Evolutionary conservation across 352 stramenopile genomes (phyloP).

Genomic region (Globisporangium carolinianum): DNA sequence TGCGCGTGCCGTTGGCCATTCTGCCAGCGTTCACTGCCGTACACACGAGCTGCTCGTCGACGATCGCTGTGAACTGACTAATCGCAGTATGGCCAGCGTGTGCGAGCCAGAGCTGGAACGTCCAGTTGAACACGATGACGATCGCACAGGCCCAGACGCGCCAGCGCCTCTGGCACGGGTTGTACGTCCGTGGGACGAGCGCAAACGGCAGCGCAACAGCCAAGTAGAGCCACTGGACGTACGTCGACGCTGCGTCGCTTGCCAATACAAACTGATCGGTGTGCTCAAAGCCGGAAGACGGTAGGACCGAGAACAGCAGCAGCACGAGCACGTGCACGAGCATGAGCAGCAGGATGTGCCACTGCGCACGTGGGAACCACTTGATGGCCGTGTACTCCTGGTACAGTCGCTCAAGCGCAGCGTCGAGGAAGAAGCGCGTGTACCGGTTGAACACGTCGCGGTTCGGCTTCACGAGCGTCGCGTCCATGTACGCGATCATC

Average conservation of each 20-base stretch:
- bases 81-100: conserved; percentile 46
- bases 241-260: conserved; percentile 29
- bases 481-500: conserved; percentile 70
- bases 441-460: conserved; percentile 72
- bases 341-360: conserved; percentile 70
- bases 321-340: conserved; percentile 60
- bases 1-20: neutral
- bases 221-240: conserved; percentile 70
- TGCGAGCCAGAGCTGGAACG: conserved; percentile 72
- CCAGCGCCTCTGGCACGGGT: conserved; percentile 73
- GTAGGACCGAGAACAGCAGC: conserved; percentile 54
- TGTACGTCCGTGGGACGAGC: conserved; percentile 46
- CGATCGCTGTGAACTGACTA: conserved; percentile 29
- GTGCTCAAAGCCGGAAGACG: conserved; percentile 44
- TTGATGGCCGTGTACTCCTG: conserved; percentile 82
- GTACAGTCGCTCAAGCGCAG: conserved; percentile 67
- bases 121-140: conserved; percentile 70
- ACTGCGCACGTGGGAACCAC: conserved; percentile 73
- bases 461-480: conserved; percentile 65
- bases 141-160: conserved; percentile 67
- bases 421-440: conserved; percentile 74
- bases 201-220: conserved; percentile 67
- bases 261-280: conserved; percentile 71
- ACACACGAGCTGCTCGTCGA: conserved; percentile 37
- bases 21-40: conserved; percentile 13